Evolutionary conservation across 345 rosid genomes (phyloP).

Genomic region (Citrus sp.): DNA sequence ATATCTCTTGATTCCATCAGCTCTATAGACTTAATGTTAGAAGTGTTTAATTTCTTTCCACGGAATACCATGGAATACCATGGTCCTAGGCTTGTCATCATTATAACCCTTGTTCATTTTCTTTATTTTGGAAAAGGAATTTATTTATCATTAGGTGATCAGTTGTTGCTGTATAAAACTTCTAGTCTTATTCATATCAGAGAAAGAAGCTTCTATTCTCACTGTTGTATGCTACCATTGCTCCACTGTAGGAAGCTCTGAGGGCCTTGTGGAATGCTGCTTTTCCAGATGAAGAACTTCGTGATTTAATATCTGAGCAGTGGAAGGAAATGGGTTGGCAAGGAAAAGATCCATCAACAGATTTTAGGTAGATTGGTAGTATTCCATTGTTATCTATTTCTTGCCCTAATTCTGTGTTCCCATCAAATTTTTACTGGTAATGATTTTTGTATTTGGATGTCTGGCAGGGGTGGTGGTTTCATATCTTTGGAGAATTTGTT

Average conservation of each 20-base stretch:
- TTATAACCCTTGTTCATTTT: not conserved
- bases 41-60: not conserved
- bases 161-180: not conserved
- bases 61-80: not conserved
- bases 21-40: not conserved
- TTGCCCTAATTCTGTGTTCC: not conserved
- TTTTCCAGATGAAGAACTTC: conserved; percentile 90
- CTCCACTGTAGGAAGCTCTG: conserved; percentile 68
- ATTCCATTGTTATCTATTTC: conserved; percentile 5
- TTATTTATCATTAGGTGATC: not conserved
- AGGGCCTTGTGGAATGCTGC: conserved; percentile 85
- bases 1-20: not conserved
- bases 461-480: conserved; percentile 96
- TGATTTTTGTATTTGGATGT: conserved; percentile 9
- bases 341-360: conserved; percentile 99
- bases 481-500: conserved; percentile 95
- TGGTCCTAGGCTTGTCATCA: not conserved
- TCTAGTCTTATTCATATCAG: not conserved
- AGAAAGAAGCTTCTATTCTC: not conserved
- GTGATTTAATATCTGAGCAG: conserved; percentile 86
- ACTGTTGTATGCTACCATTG: conserved; percentile 12
- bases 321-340: conserved; percentile 99
- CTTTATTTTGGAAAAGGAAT: not conserved
- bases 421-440: not conserved
- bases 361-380: conserved; percentile 63